phyloP scores from a whole-genome alignment of 2,329 filamentous ascomycete genomes.

The Xylariaceae sp. region DNA sequence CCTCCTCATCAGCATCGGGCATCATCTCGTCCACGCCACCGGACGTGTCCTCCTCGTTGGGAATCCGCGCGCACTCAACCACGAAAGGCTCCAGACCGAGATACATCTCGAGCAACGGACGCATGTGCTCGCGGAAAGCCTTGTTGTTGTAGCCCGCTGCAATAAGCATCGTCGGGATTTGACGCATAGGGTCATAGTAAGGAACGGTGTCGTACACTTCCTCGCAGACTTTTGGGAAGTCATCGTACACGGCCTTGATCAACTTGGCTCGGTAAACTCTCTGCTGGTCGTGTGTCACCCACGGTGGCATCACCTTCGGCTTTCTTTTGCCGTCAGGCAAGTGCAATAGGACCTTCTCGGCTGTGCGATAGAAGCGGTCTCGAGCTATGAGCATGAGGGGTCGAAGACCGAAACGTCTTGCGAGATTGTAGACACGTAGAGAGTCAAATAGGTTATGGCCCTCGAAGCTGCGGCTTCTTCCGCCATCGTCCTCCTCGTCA shows the following conservation, averaged over 20 bases:
- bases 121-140: conserved; percentile 7
- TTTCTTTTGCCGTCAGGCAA: neutral
- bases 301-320: neutral
- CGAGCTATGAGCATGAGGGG: conserved; percentile 28
- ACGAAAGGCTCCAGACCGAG: conserved; percentile 6
- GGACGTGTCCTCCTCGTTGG: neutral
- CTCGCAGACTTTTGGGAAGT: conserved; percentile 22
- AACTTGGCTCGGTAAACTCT: conserved; percentile 6
- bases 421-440: conserved; percentile 32
- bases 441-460: conserved; percentile 16
- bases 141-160: conserved; percentile 7
- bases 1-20: neutral
- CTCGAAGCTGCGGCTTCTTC: conserved; percentile 2
- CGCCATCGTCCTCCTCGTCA: neutral
- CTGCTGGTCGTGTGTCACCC: conserved; percentile 4
- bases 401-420: conserved; percentile 34
- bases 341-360: conserved; percentile 9
- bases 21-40: too few species aligned
- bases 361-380: conserved; percentile 28
- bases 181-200: conserved; percentile 18
- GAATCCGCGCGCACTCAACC: conserved; percentile 6
- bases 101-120: conserved; percentile 6
- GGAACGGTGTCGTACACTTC: conserved; percentile 23
- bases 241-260: conserved; percentile 5
- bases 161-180: conserved; percentile 11